Evolutionary conservation across 768 basidiomycete genomes (phyloP), one percentile per base, ranked within the genome.

Genomic region (Leccinum subtestaceum): DNA sequence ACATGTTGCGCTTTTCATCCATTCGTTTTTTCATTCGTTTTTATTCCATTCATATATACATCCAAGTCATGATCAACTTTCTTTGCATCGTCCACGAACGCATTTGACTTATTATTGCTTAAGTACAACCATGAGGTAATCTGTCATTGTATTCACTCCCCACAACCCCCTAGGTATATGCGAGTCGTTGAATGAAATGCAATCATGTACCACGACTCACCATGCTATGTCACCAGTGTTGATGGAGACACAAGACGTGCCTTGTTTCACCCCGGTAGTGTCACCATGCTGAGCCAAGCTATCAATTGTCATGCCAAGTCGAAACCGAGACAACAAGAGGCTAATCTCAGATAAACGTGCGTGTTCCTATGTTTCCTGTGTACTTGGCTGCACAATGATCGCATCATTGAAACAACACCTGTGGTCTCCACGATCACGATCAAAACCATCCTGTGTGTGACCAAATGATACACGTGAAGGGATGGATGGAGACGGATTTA

Each of bases 31-130:
- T 9, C 3, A 4, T 52, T 48, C 11, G 9, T 60, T 52, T 59
- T 69, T 69, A 68, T 70, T 66, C 54, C 52, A 46, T 59, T 53
- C 66, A 66, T 32, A 69, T 70, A 69, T 53, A 52, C 62, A 45
- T 60, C 2, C 64, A 60, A 51, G 48, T 58, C 67, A 52, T 58
- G 57, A 60, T 36, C 51, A 61, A 66, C 60, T 46, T 23, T 52
- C 50, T 65, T 60, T 55, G 52, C 64, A 71, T 69, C 47, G 56
- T 58, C 43, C 32, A 38, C 38, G 46, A 46, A 61, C 40, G 36
- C 69, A 52, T 32, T 62, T 60, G 55, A 25, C 54, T 61, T 64
- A 60, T 60, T 58, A 67, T 64, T 61, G 57, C 68, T 69, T 59
- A 34, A 34, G 32, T 34, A 62, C 60, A 66, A 59, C 59, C 59